These are phyloP conservation scores for Flueggea neowawraea DNA, from an alignment of 441 rosid species.

Conservation along the genomic window DNA sequence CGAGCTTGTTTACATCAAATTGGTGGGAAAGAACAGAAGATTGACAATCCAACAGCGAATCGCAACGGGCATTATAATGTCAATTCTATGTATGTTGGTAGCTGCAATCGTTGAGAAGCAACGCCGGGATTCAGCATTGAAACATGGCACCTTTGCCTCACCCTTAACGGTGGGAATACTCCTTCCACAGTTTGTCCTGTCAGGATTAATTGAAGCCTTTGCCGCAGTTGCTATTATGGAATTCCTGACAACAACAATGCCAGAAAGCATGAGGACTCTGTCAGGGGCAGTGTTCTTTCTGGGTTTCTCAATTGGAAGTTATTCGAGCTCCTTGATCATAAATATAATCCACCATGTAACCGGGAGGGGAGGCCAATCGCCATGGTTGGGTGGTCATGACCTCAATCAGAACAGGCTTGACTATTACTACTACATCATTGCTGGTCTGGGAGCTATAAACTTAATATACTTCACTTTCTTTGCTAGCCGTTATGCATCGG, in stretches of 20 bases:
- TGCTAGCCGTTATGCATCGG: constrained; percentile 19
- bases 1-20: constrained; percentile 26
- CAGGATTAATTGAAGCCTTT: constrained; percentile 55
- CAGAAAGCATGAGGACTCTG: constrained; percentile 53
- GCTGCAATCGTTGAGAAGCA: constrained; percentile 39
- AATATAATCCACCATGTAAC: constrained; percentile 24
- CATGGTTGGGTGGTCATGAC: constrained; percentile 56
- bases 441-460: constrained; percentile 25
- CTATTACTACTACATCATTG: constrained; percentile 34
- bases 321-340: constrained; percentile 32
- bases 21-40: constrained; percentile 26
- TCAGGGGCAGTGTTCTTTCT: constrained; percentile 59
- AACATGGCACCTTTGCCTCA: constrained; percentile 29
- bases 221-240: constrained; percentile 56
- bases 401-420: constrained; percentile 44
- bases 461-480: constrained; percentile 39
- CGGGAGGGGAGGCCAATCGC: constrained; percentile 7
- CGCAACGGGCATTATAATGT: constrained; percentile 37
- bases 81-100: constrained; percentile 34
- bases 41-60: constrained; percentile 36
- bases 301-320: constrained; percentile 36
- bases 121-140: constrained; percentile 39
- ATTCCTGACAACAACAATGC: constrained; percentile 45
- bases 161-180: constrained; percentile 34
- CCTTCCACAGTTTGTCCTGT: constrained; percentile 48